phyloP scores from a whole-genome alignment of 495 filamentous ascomycete species.

The Tuber calosporum region DNA sequence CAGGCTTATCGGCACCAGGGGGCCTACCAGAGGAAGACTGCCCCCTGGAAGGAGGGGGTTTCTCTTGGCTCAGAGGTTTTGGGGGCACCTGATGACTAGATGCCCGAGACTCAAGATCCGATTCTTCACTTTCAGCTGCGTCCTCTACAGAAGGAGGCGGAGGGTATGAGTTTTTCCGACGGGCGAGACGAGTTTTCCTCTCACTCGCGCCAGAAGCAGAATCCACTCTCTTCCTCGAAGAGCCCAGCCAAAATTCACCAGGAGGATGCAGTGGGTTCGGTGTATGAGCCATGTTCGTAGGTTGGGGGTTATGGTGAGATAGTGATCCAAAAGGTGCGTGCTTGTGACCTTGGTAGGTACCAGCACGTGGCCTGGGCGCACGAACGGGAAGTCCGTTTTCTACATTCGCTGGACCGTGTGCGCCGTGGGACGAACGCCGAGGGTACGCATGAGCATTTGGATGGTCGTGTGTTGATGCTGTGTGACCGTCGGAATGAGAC shows the following conservation, averaged over 20 bases:
- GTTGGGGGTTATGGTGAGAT: background rate
- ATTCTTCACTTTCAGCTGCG: conserved; percentile 1
- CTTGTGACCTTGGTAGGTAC: background rate
- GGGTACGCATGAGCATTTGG: background rate
- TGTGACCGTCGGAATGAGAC: background rate
- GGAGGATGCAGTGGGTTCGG: background rate
- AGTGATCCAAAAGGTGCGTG: background rate
- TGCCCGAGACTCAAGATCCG: background rate
- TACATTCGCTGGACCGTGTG: background rate
- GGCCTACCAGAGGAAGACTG: background rate
- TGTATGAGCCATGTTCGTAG: background rate
- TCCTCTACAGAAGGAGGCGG: background rate
- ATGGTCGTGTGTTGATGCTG: background rate
- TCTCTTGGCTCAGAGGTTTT: background rate
- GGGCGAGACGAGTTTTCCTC: background rate
- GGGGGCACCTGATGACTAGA: background rate
- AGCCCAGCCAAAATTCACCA: background rate
- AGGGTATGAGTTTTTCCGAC: background rate
- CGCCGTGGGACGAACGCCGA: background rate
- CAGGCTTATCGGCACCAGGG: background rate
- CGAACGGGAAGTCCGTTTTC: background rate
- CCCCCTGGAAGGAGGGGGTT: background rate
- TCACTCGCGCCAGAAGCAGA: background rate
- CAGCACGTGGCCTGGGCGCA: background rate
- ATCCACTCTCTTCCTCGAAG: background rate